Base-by-base conservation (phyloP, 2,329 filamentous ascomycete genomes). In the Botryosphaeria dothidea region DNA sequence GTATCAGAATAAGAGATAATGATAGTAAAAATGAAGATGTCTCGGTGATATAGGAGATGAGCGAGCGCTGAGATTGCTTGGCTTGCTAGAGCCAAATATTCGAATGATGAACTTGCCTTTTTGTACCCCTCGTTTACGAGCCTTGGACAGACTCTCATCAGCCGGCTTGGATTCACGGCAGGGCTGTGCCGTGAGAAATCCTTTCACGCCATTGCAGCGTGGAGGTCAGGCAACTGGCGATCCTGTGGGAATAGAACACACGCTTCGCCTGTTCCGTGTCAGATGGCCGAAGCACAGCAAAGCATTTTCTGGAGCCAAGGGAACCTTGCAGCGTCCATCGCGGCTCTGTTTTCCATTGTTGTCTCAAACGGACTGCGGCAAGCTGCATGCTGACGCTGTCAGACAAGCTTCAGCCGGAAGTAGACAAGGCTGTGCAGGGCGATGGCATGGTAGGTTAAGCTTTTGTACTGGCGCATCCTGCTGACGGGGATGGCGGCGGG, bases 401-500 rank as follows among this genome's bases (percentile, higher is more conserved):
- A 17, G 25, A 15, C 41, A 60, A 60, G 56, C 56, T 34, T 46
- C 41, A 3, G 9, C 56, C 56, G 15, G 25, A 31, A 31, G 3
- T 7, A 36, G 56, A 34, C 25, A 46, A 60, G 56, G 56, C 41
- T 23, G 27, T 29, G 38, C 27, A n/a, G 41, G 56, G 36, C 17
- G 21, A 57, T 7, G 25, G 17, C 52, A 4, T 41, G 34, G 19
- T 25, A 57, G 36, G 21, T 15, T 27, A 27, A 60, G 23, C 34
- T 38, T 60, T 60, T 38, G 41, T 34, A 23, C 41, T 25, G 27
- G 36, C 25, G 41, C 56, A 45, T 45, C 25, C 56, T 34, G 11
- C 6, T 8, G 27, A 46, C 56, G 56, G 56, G n/a, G 56, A 60
- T 60, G 56, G 56, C 56, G 56, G 56, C 56, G 56, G 56, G 56